These are phyloP conservation scores for Phytophthora chlamydospora DNA, from an alignment of 352 stramenopile species.

Conservation along the genomic window DNA sequence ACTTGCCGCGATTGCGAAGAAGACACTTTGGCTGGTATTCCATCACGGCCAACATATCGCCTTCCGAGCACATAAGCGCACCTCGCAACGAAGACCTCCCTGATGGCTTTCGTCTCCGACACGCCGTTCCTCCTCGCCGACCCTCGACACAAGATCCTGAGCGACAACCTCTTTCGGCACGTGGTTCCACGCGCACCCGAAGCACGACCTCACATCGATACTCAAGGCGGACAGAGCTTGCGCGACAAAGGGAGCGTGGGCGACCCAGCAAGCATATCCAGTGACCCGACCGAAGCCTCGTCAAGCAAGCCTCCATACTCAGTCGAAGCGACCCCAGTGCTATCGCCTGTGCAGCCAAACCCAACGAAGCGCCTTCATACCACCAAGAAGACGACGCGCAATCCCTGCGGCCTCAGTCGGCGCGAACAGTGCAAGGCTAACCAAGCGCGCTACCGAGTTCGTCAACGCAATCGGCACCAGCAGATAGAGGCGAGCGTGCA, in stretches of 20 bases:
- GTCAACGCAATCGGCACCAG: constrained; percentile 3
- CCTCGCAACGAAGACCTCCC: too few relatives aligned
- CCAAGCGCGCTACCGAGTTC: constrained; percentile 22
- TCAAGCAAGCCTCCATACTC: too few relatives aligned
- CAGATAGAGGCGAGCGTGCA: constrained; percentile 3
- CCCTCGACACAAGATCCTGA: neutral
- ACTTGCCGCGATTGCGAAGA: too few relatives aligned
- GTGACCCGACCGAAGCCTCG: too few relatives aligned
- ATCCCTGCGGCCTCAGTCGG: constrained; percentile 4
- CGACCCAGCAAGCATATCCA: neutral
- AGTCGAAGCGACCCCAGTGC: too few relatives aligned
- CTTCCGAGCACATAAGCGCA: too few relatives aligned
- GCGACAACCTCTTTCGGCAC: constrained; percentile 4
- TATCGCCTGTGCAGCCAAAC: too few relatives aligned
- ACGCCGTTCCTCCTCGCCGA: neutral
- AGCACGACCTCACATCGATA: too few relatives aligned
- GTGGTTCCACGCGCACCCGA: neutral
- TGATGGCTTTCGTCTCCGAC: neutral
- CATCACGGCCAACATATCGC: too few relatives aligned
- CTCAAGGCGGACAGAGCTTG: neutral
- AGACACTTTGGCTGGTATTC: too few relatives aligned
- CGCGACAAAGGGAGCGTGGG: neutral
- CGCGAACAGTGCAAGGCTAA: constrained; percentile 13
- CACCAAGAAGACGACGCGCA: constrained; percentile 5
- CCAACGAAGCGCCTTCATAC: too few relatives aligned